Conservation (phyloP, 1,284 basidiomycete species). For the Trichosporon sp. region DNA sequence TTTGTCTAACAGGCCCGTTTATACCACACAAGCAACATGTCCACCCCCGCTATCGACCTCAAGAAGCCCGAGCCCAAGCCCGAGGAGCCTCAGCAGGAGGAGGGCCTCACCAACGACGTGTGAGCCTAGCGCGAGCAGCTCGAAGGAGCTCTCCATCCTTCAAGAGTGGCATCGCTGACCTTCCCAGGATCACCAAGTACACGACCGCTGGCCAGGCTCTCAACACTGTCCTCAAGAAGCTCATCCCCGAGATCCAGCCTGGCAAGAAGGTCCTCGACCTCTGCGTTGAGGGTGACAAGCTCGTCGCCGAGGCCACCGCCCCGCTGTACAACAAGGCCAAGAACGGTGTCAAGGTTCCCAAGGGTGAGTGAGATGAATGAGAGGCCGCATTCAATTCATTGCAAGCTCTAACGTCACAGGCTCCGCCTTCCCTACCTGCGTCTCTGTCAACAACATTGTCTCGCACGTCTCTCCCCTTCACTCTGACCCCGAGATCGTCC, state of each 20-base stretch:
- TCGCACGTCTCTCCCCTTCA: constrained; percentile 57
- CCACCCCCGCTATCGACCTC: constrained; percentile 33
- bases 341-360: constrained; percentile 77
- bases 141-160: background rate
- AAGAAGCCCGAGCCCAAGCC: constrained; percentile 39
- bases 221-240: constrained; percentile 75
- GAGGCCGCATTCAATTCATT: background rate
- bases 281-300: constrained; percentile 84
- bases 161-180: constrained; percentile 4
- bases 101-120: constrained; percentile 47
- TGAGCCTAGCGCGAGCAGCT: constrained; percentile 18
- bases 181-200: constrained; percentile 49
- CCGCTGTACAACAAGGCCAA: constrained; percentile 84
- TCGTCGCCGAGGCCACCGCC: constrained; percentile 76
- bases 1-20: constrained; percentile 3
- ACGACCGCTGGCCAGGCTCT: constrained; percentile 87
- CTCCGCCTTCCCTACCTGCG: constrained; percentile 85
- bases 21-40: constrained; percentile 18
- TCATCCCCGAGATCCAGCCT: constrained; percentile 67
- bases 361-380: constrained; percentile 58
- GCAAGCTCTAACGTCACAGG: constrained; percentile 51
- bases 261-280: constrained; percentile 82
- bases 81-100: constrained; percentile 38
- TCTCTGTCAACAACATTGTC: constrained; percentile 76
- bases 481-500: constrained; percentile 60